phyloP scores from a whole-genome alignment of 23 red algal genomes.

The Cyanidium caldarium region DNA sequence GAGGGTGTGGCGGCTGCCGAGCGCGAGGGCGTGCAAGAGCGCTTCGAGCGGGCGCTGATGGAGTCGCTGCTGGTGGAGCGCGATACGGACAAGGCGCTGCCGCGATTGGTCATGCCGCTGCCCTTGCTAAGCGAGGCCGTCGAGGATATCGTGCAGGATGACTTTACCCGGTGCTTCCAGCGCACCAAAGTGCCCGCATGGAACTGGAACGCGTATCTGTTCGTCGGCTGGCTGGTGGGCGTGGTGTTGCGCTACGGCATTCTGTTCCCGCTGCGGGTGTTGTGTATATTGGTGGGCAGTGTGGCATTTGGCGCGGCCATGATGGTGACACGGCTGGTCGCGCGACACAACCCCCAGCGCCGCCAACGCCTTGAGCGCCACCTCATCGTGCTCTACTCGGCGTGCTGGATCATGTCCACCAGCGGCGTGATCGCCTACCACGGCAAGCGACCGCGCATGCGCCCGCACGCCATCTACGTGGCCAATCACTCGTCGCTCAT shows the following conservation, averaged over 20 bases:
- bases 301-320: not conserved
- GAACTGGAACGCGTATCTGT: conserved; percentile 44
- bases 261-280: conserved; percentile 16
- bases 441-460: conserved; percentile 18
- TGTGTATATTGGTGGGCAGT: not conserved
- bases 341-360: not conserved
- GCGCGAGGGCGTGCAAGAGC: not conserved
- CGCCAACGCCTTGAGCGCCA: not conserved
- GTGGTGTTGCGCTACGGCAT: conserved; percentile 11
- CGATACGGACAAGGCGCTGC: not conserved
- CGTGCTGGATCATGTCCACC: conserved; percentile 22
- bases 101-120: not conserved
- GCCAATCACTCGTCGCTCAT: conserved; percentile 28
- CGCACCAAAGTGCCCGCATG: not conserved
- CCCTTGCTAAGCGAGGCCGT: conserved; percentile 13
- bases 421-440: conserved; percentile 27
- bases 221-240: conserved; percentile 12
- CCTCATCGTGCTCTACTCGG: conserved; percentile 10
- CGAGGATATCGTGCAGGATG: conserved; percentile 32
- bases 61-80: not conserved
- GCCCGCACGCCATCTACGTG: conserved; percentile 14
- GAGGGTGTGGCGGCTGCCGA: not conserved
- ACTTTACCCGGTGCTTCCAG: conserved; percentile 29
- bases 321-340: not conserved
- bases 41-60: conserved; percentile 7